Evolutionary conservation across 2,329 filamentous ascomycete species (phyloP), one percentile per base, ranked within the genome.

Genomic region (Aspergillus persii): DNA sequence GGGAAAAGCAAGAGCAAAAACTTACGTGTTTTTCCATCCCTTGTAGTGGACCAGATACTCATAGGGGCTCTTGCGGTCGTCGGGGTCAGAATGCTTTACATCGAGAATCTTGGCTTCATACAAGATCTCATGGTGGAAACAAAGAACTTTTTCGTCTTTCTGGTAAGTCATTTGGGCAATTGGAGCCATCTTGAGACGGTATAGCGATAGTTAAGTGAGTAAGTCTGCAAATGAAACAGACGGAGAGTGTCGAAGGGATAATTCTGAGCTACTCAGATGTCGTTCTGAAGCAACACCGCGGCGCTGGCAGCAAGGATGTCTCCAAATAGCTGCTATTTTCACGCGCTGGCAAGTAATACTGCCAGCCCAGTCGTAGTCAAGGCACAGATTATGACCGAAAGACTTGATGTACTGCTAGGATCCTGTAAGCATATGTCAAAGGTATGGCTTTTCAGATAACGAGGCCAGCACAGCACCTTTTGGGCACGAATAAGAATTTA

Each of bases 1-100:
- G 33, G 59, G 63, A 56, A 47, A 66, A 53, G 30, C 60, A 87
- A 23, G 18, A 23, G 18, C 18, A 23, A 23, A 23, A 23, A 23
- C 87, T 79, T 80, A 90, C 84, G 92, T 97, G 76, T 94, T 93
- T 83, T 99, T 99, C 95, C 95, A 99, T 71, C 95, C 95, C 78
- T 98, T 98, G 81, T 99, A 99, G 78, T 99, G 95, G 57, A 99
- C 90, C 72, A 91, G 90, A 80, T 96, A 99, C 74, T 92, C 87
- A 72, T 87, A 92, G 36, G 89, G 86, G 61, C 88, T 89, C 74
- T 87, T 88, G 76, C 90, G 88, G 71, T 89, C 88, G 49, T 81
- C 81, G 6, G 79, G 74, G 61, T 88, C 85, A 70, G 83, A 81
- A 75, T 81, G 79, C 68, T 84, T 86, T 33, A 91, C 83, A 65